These are phyloP conservation scores for Phlebiopsis gigantea DNA, from an alignment of 768 basidiomycete species.

Conservation along the genomic window DNA sequence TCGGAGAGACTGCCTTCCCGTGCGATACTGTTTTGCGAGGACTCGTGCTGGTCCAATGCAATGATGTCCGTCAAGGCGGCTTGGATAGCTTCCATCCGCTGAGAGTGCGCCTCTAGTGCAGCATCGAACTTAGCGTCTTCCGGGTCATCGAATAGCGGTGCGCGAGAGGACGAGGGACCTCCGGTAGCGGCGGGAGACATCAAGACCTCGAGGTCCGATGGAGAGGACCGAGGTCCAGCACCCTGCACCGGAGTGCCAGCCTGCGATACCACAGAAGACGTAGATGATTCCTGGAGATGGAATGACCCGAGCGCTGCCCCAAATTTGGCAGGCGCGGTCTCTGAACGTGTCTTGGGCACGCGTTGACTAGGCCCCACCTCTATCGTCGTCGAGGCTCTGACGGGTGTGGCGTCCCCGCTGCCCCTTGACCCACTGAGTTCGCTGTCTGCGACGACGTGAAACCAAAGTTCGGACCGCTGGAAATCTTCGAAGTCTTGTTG, in stretches of 20 bases:
- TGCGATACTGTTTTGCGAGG: slow-evolving; percentile 19
- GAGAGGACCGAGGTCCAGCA: slow-evolving; percentile 22
- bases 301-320: neutral
- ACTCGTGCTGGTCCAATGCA: slow-evolving; percentile 61
- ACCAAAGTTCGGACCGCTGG: slow-evolving; percentile 85
- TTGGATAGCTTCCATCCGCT: slow-evolving; percentile 93
- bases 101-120: slow-evolving; percentile 64
- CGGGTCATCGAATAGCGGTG: slow-evolving; percentile 78
- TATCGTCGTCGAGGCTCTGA: neutral
- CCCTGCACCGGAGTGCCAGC: neutral
- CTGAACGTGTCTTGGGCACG: neutral
- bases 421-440: slow-evolving; percentile 28
- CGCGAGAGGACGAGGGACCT: slow-evolving; percentile 47
- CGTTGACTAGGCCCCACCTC: neutral
- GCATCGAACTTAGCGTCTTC: slow-evolving; percentile 49
- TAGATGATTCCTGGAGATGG: neutral
- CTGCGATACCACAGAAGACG: neutral
- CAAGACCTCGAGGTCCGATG: slow-evolving; percentile 72
- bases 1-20: slow-evolving; percentile 8
- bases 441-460: slow-evolving; percentile 76
- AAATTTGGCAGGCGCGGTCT: neutral
- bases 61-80: slow-evolving; percentile 96
- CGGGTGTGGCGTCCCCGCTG: slow-evolving; percentile 1
- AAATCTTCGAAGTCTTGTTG: slow-evolving; percentile 85
- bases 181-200: slow-evolving; percentile 65